Evolutionary conservation across 139 green algal species (phyloP), one percentile per base, ranked within the genome.

Genomic region (Coelastrella sp.): DNA sequence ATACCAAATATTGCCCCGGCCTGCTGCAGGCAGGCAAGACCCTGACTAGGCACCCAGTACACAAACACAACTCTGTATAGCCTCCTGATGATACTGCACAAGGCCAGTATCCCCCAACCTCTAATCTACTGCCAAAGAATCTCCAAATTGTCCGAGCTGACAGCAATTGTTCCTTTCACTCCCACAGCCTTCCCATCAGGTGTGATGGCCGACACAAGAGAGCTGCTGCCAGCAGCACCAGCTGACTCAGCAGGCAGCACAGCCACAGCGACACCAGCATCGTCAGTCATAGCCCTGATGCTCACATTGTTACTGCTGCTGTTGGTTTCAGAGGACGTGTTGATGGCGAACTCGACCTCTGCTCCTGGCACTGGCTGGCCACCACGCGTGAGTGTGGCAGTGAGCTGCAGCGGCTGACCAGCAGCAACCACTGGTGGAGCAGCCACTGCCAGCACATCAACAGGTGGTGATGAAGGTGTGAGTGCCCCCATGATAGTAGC

Each of bases 141-240:
- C 5, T 12, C 56, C 7, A n/a, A 17, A 8, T 88, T 68, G 24
- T 58, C 68, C 22, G 84, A 66, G 8, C 8, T 56, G 6, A 88
- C 6, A 11, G 56, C 68, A 60, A 88, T 60, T 14, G 19, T 88
- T 7, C 84, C 84, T 49, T 68, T 88, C 15, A 60, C 84, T 68
- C 84, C 84, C 49, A 88, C 61, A 6, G 84, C 84, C 35, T 24
- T 80, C 6, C 84, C 84, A 66, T 88, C 84, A 15, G 35, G 49
- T 6, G 68, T 81, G 7, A 49, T 70, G 0, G 84, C 84, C 57
- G 84, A 88, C 84, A 88, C 66, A 11, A 75, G 17, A 14, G 49
- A 72, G 49, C 68, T 88, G 49, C 66, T 49, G 22, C 84, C 84
- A 49, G 61, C 27, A 72, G 27, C 61, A 61, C 61, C 63, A 63